phyloP scores from a whole-genome alignment of 2,329 filamentous ascomycete species.

The Penicillium sp. region DNA sequence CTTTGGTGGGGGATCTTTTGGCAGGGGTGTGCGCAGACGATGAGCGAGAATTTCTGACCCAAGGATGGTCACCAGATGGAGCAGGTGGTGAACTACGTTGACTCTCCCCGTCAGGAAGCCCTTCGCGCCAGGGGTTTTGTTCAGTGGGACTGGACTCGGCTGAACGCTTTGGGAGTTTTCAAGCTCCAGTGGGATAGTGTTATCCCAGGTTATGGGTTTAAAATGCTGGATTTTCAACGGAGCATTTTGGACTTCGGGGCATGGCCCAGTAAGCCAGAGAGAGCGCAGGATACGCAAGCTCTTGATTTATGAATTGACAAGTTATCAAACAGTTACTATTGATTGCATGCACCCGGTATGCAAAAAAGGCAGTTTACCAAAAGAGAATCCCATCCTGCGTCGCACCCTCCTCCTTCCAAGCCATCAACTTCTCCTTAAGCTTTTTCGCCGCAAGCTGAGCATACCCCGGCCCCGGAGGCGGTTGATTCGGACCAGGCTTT shows the following conservation, averaged over 20 bases:
- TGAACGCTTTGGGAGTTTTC: not conserved
- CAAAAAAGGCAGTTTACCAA: slow-evolving; percentile 2
- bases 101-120: not conserved
- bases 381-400: slow-evolving; percentile 16
- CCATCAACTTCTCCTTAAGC: slow-evolving; percentile 16
- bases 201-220: not conserved
- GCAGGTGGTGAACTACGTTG: not conserved
- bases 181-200: not conserved
- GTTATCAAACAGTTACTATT: too few species aligned
- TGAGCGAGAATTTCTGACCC: not conserved
- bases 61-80: not conserved
- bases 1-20: not conserved
- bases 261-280: too few species aligned
- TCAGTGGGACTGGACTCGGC: not conserved
- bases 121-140: not conserved
- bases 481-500: slow-evolving; percentile 5
- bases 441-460: slow-evolving; percentile 17
- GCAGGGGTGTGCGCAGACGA: not conserved
- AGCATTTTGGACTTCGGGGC: too few species aligned
- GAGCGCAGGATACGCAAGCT: too few species aligned
- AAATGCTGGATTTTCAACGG: not conserved
- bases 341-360: too few species aligned
- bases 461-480: slow-evolving; percentile 18
- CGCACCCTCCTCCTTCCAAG: slow-evolving; percentile 22
- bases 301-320: too few species aligned